Conservation (phyloP, 1,284 basidiomycete genomes). For the Laetiporus sulphureus region DNA sequence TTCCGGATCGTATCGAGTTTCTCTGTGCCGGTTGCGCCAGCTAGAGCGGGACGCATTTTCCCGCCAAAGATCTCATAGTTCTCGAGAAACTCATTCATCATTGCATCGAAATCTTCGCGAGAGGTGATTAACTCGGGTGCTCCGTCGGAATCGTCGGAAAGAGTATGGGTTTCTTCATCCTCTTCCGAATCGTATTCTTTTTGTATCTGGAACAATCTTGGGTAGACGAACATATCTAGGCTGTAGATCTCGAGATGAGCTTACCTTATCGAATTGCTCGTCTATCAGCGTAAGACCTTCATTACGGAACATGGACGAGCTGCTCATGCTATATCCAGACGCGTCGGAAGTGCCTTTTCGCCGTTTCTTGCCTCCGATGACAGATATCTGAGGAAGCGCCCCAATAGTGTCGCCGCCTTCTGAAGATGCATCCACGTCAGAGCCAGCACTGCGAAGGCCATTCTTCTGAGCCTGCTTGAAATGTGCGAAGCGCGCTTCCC, state of each 20-base stretch:
- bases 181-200: slow-evolving; percentile 71
- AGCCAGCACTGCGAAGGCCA: slow-evolving; percentile 32
- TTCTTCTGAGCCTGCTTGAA: slow-evolving; percentile 59
- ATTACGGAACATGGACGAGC: slow-evolving; percentile 93
- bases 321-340: slow-evolving; percentile 95
- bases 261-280: slow-evolving; percentile 89
- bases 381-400: slow-evolving; percentile 61
- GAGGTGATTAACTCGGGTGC: slow-evolving; percentile 73
- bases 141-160: slow-evolving; percentile 49
- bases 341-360: slow-evolving; percentile 77
- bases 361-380: slow-evolving; percentile 72
- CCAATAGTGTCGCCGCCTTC: slow-evolving; percentile 82
- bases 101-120: slow-evolving; percentile 83
- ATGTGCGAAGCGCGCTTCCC: slow-evolving; percentile 72
- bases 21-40: slow-evolving; percentile 63
- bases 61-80: slow-evolving; percentile 92
- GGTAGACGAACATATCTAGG: slow-evolving; percentile 2
- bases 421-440: slow-evolving; percentile 45
- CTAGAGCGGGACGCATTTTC: slow-evolving; percentile 73
- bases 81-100: slow-evolving; percentile 93
- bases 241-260: slow-evolving; percentile 11
- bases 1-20: slow-evolving; percentile 77
- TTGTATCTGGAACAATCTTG: slow-evolving; percentile 45
- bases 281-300: slow-evolving; percentile 86
- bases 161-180: slow-evolving; percentile 45